Base-by-base conservation (phyloP, 345 rosid species). In the Linum tenue region DNA sequence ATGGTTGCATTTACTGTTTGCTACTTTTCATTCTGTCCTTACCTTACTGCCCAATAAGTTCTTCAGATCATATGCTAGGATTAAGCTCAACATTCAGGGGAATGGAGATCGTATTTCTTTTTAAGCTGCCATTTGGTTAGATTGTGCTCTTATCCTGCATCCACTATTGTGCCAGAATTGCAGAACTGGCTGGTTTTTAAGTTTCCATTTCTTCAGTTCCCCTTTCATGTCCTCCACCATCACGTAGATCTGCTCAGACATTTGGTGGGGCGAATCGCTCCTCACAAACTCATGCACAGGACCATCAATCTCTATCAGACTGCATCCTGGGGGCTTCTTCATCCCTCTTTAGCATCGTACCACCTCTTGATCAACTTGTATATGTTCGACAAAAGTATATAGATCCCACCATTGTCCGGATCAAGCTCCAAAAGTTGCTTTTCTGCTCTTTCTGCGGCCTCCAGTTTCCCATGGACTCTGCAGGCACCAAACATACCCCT, bases 401-500 rank as follows among this genome's bases (percentile, higher is more conserved):
- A 58, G 6, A 70, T 31, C 10, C 75, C 72, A 5, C 36, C 44
- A 73, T 73, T 43, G 6, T 69, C 64, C 8, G 75, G 75, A 63
- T 63, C 70, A 59, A 67, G 57, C 70, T 72, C 76, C 50, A 67
- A 40, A 58, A 61, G 66, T 37, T 39, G 71, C 60, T 71, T 62
- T 39, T 65, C 75, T 41, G 62, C 71, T 64, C 70, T 64, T 57
- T 75, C 73, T 7, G 70, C 75, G 2, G 70, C 66, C 17, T 64
- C 70, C n/a, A 71, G 71, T 22, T 71, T 67, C 16, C 56, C 57
- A 56, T 68, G 75, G 17, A 71, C 64, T 64, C 60, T 71, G 58
- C 79, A 71, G 68, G 70, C 75, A 55, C 75, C 67, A 60, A 71
- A 73, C 41, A 76, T 38, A 9, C 56, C 56, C 44, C 70, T 62